These are phyloP conservation scores for Brachypodium distachyon DNA, from an alignment of 202 grass and related monocot species.

Conservation along the genomic window DNA sequence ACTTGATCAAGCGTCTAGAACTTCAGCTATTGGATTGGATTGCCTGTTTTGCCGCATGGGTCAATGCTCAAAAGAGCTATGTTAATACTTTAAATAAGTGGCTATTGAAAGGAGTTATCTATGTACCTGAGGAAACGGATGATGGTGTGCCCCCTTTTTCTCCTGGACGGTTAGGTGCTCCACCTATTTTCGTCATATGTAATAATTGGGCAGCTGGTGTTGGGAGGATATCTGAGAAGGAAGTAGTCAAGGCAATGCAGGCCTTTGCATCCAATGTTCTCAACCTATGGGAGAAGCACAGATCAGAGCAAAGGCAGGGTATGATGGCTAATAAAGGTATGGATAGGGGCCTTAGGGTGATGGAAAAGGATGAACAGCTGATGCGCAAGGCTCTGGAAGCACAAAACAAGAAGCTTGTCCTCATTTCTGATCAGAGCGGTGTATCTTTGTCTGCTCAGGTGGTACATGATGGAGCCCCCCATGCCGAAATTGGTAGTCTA, in stretches of 20 bases:
- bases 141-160: conserved; percentile 82
- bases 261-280: conserved; percentile 51
- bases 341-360: conserved; percentile 57
- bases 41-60: conserved; percentile 62
- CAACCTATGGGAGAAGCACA: conserved; percentile 54
- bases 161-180: conserved; percentile 78
- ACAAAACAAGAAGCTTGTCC: conserved; percentile 67
- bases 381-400: conserved; percentile 78
- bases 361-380: conserved; percentile 71
- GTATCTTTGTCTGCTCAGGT: conserved; percentile 40
- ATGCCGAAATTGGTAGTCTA: conserved; percentile 42
- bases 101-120: conserved; percentile 62
- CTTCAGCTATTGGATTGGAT: conserved; percentile 73
- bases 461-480: conserved; percentile 31
- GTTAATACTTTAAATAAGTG: conserved; percentile 56
- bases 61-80: conserved; percentile 60
- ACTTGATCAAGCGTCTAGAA: conserved; percentile 55
- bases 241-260: conserved; percentile 62
- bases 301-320: conserved; percentile 59
- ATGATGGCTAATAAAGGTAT: conserved; percentile 77
- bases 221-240: conserved; percentile 48
- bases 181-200: conserved; percentile 79
- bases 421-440: conserved; percentile 39
- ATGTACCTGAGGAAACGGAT: conserved; percentile 81
- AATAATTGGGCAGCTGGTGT: conserved; percentile 68